Evolutionary conservation across 2,329 filamentous ascomycete species (phyloP).

Genomic region (Graphium sp.): DNA sequence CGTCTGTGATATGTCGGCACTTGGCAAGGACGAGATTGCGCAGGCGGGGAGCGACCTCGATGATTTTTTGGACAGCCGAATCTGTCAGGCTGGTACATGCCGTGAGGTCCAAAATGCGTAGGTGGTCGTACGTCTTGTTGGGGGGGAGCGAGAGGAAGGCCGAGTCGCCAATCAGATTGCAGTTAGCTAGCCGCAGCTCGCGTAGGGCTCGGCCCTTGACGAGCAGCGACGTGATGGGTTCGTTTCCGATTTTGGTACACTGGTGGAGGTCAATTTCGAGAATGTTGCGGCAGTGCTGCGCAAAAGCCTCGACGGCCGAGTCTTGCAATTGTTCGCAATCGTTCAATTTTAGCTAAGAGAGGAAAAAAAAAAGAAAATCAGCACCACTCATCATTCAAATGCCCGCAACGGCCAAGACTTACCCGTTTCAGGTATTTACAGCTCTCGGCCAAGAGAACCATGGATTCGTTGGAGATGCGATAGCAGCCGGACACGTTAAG

Average conservation of each 20-base stretch:
- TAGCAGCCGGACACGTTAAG: slow-evolving; percentile 82
- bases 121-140: slow-evolving; percentile 59
- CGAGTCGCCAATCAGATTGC: slow-evolving; percentile 67
- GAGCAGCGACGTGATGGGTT: slow-evolving; percentile 67
- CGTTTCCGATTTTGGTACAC: slow-evolving; percentile 65
- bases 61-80: slow-evolving; percentile 73
- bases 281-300: slow-evolving; percentile 75
- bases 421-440: slow-evolving; percentile 81
- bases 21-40: slow-evolving; percentile 91
- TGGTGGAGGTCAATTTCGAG: slow-evolving; percentile 92
- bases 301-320: slow-evolving; percentile 67
- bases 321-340: slow-evolving; percentile 77
- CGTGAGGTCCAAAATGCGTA: slow-evolving; percentile 86
- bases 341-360: slow-evolving; percentile 70
- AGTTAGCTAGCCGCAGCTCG: slow-evolving; percentile 76
- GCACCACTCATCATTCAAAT: neutral
- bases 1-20: slow-evolving; percentile 83
- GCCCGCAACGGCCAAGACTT: slow-evolving; percentile 19
- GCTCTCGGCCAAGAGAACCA: slow-evolving; percentile 62
- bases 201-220: slow-evolving; percentile 67
- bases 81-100: slow-evolving; percentile 76
- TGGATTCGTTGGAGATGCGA: slow-evolving; percentile 70
- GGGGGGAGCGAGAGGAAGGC: slow-evolving; percentile 69
- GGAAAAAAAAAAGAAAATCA: slow-evolving; percentile 2
- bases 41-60: slow-evolving; percentile 69